Evolutionary conservation across 2,329 filamentous ascomycete genomes (phyloP).

Genomic region (Pseudopithomyces chartarum): DNA sequence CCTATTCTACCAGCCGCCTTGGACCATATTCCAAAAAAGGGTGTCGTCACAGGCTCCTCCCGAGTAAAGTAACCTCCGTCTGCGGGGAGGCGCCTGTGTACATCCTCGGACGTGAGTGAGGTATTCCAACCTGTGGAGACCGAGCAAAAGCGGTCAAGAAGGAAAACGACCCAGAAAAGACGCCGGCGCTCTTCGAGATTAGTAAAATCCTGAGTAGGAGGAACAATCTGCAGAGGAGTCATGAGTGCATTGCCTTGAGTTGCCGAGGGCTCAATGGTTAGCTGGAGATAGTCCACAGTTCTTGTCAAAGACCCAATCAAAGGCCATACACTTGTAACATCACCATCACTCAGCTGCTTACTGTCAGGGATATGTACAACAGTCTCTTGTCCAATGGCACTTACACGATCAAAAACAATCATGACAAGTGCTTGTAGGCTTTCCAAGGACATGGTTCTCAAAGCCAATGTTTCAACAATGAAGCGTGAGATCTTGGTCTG

Average conservation of each 20-base stretch:
- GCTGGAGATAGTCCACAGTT: constrained; percentile 39
- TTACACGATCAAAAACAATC: constrained; percentile 40
- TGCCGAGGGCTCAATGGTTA: constrained; percentile 34
- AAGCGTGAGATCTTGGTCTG: constrained; percentile 33
- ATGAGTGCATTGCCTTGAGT: constrained; percentile 33
- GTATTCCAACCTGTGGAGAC: constrained; percentile 42
- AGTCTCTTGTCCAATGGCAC: not conserved
- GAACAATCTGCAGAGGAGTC: constrained; percentile 32
- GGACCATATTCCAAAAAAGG: constrained; percentile 44
- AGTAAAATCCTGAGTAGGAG: constrained; percentile 35
- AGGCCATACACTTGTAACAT: constrained; percentile 36
- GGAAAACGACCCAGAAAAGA: constrained; percentile 40
- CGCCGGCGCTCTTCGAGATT: constrained; percentile 38
- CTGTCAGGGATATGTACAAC: not conserved
- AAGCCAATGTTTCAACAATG: constrained; percentile 36
- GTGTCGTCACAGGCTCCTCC: constrained; percentile 38
- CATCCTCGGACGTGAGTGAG: constrained; percentile 40
- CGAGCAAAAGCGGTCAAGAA: constrained; percentile 41
- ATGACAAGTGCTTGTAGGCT: constrained; percentile 37
- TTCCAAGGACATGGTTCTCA: constrained; percentile 33
- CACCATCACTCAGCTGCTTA: constrained; percentile 35
- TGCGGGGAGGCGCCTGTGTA: constrained; percentile 38
- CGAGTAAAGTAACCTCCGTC: constrained; percentile 42
- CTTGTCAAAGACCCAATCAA: constrained; percentile 40
- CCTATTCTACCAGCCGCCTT: constrained; percentile 40